phyloP scores from a whole-genome alignment of 441 rosid species.

The Populus tomentosa region DNA sequence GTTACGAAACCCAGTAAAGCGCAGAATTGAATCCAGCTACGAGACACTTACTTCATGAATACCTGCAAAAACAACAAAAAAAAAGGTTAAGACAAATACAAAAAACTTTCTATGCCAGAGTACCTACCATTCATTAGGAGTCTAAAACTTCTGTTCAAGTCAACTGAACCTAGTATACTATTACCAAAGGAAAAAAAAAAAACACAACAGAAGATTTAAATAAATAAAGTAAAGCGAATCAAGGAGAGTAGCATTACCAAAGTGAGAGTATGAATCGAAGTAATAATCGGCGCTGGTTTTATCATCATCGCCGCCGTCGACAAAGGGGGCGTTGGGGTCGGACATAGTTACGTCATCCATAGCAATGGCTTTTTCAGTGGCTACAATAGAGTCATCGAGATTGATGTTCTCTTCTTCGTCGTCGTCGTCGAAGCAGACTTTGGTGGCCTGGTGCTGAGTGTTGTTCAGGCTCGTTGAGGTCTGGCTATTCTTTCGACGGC shows the following conservation, averaged over 20 bases:
- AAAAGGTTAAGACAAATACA: constrained; percentile 2
- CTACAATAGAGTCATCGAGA: constrained; percentile 36
- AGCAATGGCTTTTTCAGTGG: constrained; percentile 25
- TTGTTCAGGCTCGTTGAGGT: constrained; percentile 24
- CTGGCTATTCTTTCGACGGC: constrained; percentile 38
- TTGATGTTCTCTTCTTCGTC: constrained; percentile 31
- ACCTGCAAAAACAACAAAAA: constrained; percentile 55
- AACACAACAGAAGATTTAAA: neutral
- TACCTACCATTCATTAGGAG: neutral
- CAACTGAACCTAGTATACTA: neutral
- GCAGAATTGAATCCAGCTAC: constrained; percentile 13
- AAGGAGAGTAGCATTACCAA: constrained; percentile 39
- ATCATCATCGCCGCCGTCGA: constrained; percentile 41
- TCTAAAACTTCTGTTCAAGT: neutral
- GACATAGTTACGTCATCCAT: constrained; percentile 52
- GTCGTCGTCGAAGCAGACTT: constrained; percentile 36
- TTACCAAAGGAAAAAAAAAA: neutral
- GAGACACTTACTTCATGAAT: constrained; percentile 92
- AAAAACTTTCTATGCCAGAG: neutral
- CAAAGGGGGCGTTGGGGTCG: constrained; percentile 37
- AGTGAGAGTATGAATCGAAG: constrained; percentile 92
- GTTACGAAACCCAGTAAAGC: neutral
- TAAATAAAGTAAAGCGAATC: neutral
- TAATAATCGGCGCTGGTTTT: constrained; percentile 90
- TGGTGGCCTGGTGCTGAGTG: constrained; percentile 24